phyloP scores from a whole-genome alignment of 2,329 filamentous ascomycete genomes.

The Aspergillus sclerotialis region DNA sequence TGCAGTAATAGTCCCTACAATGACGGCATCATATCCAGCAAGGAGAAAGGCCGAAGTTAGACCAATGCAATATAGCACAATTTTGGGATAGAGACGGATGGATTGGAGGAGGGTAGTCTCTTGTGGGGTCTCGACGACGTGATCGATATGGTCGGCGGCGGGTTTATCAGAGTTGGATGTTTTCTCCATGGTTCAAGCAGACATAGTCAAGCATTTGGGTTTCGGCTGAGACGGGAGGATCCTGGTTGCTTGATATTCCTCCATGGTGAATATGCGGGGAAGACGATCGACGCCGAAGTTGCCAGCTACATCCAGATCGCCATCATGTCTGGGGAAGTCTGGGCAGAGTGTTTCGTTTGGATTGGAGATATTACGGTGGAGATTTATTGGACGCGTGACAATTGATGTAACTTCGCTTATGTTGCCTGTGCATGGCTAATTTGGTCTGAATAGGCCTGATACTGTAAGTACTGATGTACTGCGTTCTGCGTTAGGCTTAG shows the following conservation, averaged over 20 bases:
- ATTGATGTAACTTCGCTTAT: no score
- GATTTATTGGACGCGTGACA: no score
- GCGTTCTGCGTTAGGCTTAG: no score
- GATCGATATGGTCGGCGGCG: not conserved
- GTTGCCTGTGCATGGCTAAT: no score
- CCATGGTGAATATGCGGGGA: not conserved
- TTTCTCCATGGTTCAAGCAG: not conserved
- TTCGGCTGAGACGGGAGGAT: not conserved
- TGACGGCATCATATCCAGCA: conserved; percentile 24
- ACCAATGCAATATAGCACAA: conserved; percentile 12
- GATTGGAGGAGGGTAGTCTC: not conserved
- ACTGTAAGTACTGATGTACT: no score
- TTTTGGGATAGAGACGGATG: conserved; percentile 5
- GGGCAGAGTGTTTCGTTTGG: no score
- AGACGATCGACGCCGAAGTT: not conserved
- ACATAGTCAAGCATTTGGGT: no score
- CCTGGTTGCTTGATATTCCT: not conserved
- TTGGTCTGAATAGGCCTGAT: no score
- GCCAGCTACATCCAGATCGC: no score
- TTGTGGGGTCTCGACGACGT: not conserved
- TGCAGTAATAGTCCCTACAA: conserved; percentile 22
- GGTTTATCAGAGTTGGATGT: not conserved
- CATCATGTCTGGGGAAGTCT: no score
- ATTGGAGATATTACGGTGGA: no score
- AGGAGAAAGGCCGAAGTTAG: conserved; percentile 20